Evolutionary conservation across 176 grass and related monocot species (phyloP).

Genomic region (Zizania latifolia): DNA sequence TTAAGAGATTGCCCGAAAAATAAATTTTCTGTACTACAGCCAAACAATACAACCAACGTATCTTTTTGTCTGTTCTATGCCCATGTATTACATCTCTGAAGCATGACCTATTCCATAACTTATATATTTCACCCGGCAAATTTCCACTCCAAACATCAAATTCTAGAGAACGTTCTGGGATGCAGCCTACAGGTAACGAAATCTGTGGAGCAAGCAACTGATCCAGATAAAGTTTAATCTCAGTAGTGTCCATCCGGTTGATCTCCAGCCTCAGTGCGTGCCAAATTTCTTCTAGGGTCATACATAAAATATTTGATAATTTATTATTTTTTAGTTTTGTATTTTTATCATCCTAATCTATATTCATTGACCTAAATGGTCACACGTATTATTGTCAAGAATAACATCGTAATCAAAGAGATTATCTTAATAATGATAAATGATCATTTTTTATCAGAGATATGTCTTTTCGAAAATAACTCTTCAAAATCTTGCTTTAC

Average conservation of each 20-base stretch:
- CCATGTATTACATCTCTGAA: neutral
- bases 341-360: too few relatives aligned
- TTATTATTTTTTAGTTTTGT: too few relatives aligned
- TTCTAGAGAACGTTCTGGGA: slow-evolving; percentile 1
- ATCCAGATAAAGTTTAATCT: neutral
- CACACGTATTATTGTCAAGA: too few relatives aligned
- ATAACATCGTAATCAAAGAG: too few relatives aligned
- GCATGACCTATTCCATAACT: slow-evolving; percentile 11
- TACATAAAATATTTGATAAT: too few relatives aligned
- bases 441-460: too few relatives aligned
- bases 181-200: neutral
- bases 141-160: neutral
- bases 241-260: neutral
- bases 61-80: neutral
- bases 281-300: slow-evolving; percentile 90
- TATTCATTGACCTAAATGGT: too few relatives aligned
- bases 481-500: slow-evolving; percentile 98
- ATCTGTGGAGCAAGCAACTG: too few relatives aligned
- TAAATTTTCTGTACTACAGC: neutral
- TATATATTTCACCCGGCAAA: neutral
- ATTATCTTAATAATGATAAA: too few relatives aligned
- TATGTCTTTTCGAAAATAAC: slow-evolving; percentile 77
- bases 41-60: slow-evolving; percentile 4
- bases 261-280: slow-evolving; percentile 44
- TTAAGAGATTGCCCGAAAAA: neutral